Percentiles rank a stretch among this genome's conserved stretches.
These are phyloP conservation scores for Terana coerulea DNA, from an alignment of 768 basidiomycete genomes.

Conservation along the genomic window DNA sequence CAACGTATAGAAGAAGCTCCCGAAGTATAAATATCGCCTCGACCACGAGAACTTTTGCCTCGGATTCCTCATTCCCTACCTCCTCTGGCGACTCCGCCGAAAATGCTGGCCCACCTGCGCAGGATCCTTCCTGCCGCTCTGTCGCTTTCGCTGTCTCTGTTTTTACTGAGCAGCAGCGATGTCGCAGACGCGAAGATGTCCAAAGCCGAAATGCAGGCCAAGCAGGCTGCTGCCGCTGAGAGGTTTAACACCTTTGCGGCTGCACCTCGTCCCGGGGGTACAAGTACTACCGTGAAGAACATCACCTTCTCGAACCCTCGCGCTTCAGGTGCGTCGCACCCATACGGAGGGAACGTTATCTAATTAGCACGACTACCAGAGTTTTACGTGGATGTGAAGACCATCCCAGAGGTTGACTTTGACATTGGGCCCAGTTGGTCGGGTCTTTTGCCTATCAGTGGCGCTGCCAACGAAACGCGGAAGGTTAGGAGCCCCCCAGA, in stretches of 20 bases:
- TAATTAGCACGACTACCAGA: conserved; percentile 32
- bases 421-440: conserved; percentile 76
- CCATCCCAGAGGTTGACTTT: conserved; percentile 65
- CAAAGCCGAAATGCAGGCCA: conserved; percentile 41
- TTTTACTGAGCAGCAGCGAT: too few species aligned
- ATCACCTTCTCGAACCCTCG: conserved; percentile 71
- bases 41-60: background rate
- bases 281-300: conserved; percentile 42
- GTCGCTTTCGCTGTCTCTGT: conserved; percentile 3
- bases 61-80: background rate
- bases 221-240: conserved; percentile 46
- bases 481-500: conserved; percentile 44
- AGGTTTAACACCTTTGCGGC: conserved; percentile 25
- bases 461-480: conserved; percentile 55
- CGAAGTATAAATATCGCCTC: background rate
- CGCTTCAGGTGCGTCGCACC: background rate
- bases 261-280: conserved; percentile 11
- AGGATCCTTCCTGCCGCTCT: background rate
- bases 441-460: conserved; percentile 69
- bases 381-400: conserved; percentile 65
- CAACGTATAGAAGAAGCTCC: too few species aligned
- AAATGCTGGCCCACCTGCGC: background rate
- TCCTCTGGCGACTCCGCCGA: background rate
- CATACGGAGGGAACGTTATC: background rate
- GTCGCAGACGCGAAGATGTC: conserved; percentile 14